Conservation (phyloP, 1,284 basidiomycete genomes). For the Apiotrichum laibachii region DNA sequence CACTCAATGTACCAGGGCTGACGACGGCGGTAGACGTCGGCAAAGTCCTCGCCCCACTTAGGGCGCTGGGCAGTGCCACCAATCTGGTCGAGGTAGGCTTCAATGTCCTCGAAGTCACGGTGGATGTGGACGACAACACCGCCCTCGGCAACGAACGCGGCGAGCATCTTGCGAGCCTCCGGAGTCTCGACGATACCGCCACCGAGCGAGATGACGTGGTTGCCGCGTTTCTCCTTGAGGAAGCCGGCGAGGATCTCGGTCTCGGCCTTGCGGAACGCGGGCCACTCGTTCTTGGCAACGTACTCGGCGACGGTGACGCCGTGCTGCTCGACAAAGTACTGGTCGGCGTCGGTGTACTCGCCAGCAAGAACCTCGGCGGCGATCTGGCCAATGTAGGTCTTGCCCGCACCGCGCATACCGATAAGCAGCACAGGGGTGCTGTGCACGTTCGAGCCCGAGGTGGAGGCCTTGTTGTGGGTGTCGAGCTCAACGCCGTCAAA, state of each 20-base stretch:
- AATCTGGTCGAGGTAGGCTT: slow-evolving; percentile 68
- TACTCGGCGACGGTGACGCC: slow-evolving; percentile 68
- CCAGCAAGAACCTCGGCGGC: slow-evolving; percentile 73
- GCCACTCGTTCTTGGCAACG: slow-evolving; percentile 74
- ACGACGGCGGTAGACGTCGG: slow-evolving; percentile 77
- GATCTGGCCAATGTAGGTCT: slow-evolving; percentile 80
- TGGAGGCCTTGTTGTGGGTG: slow-evolving; percentile 47
- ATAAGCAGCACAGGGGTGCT: slow-evolving; percentile 71
- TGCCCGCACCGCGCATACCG: slow-evolving; percentile 96
- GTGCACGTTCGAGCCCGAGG: slow-evolving; percentile 46
- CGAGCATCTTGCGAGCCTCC: slow-evolving; percentile 67
- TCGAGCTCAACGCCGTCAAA: slow-evolving; percentile 78
- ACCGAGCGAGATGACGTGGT: slow-evolving; percentile 84
- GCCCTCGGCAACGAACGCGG: slow-evolving; percentile 61
- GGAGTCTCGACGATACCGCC: slow-evolving; percentile 90
- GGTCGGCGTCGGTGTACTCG: slow-evolving; percentile 84
- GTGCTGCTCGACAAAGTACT: slow-evolving; percentile 68
- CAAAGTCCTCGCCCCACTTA: slow-evolving; percentile 77
- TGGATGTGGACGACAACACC: slow-evolving; percentile 71
- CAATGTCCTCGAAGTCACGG: slow-evolving; percentile 67
- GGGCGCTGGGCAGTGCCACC: slow-evolving; percentile 67
- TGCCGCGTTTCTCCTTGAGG: slow-evolving; percentile 59
- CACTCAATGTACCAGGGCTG: slow-evolving; percentile 86
- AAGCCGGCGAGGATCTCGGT: slow-evolving; percentile 62
- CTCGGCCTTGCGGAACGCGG: slow-evolving; percentile 68